Evolutionary conservation across 2,329 filamentous ascomycete genomes (phyloP), one percentile per base, ranked within the genome.

Genomic region (Neopestalotiopsis sp.): DNA sequence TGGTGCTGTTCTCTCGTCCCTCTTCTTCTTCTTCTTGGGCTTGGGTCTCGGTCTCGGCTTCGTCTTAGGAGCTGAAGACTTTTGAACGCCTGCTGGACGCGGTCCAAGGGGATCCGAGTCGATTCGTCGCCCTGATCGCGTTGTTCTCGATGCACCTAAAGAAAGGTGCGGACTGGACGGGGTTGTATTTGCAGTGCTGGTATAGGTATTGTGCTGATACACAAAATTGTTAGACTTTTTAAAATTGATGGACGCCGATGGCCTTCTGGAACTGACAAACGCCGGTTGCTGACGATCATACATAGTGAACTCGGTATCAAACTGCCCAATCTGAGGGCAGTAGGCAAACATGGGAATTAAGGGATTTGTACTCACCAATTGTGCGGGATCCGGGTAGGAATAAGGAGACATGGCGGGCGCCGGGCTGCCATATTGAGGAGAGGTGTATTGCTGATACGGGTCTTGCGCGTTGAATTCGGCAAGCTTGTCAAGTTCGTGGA

Each of bases 151-250:
- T 13, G 24, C 24, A 28, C 52, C 20, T 17, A 66, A 9, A 17
- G 6, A 78, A 72, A 20, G 82, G 80, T 12, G 75, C 74, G 83
- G 83, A 17, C 84, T 84, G 14, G 83, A 82, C 2, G 87, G 85
- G 40, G 86, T 88, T 66, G 82, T 84, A 34, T 84, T 85, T 0
- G 86, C 85, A 6, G 86, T 88, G 74, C 79, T 83, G 74, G 86
- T 86, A 34, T 56, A 58, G 42, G 12, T 7, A 34, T 32, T 34
- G 30, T 38, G 30, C 59, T 62, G 59, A n/a, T 52, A n/a, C 45
- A 20, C 20, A 10, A 20, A n/a, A 9, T 52, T 7, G 45, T 52
- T 52, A 52, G 45, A 38, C 34, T n/a, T 7, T n/a, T n/a, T 20
- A n/a, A n/a, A 2, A 20, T 17, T n/a, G 14, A 13, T 49, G 14